Percentiles rank a stretch among this genome's conserved stretches.
phyloP scores from a whole-genome alignment of 441 rosid species.

The Pelargonium australe region DNA sequence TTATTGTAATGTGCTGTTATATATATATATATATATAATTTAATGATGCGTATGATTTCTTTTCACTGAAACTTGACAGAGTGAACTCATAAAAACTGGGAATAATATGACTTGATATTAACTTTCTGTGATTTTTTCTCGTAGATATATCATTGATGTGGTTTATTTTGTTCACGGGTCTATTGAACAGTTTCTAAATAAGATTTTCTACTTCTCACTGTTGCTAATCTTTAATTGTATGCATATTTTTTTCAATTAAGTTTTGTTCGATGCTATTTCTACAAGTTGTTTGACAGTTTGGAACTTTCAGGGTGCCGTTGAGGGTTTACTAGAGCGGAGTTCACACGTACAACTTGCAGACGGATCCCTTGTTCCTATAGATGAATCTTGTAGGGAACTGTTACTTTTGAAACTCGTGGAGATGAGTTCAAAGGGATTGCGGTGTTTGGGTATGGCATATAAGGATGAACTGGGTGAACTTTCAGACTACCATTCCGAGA shows the following conservation, averaged over 20 bases:
- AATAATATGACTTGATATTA: constrained; percentile 23
- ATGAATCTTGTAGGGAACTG: constrained; percentile 25
- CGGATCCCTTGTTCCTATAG: constrained; percentile 37
- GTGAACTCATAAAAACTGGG: no score
- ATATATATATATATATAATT: no score
- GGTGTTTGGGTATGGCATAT: constrained; percentile 45
- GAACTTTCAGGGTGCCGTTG: constrained; percentile 44
- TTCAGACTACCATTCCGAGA: constrained; percentile 38
- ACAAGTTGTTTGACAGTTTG: not conserved
- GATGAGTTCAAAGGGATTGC: constrained; percentile 37
- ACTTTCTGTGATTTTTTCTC: constrained; percentile 45
- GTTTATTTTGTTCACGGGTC: constrained; percentile 17
- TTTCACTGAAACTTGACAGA: no score
- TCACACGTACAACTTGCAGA: constrained; percentile 38
- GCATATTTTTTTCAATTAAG: not conserved
- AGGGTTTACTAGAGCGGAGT: constrained; percentile 41
- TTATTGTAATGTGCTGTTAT: no score
- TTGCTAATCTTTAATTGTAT: no score
- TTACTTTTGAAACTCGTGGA: constrained; percentile 25
- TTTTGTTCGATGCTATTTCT: not conserved
- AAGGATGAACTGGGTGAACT: constrained; percentile 39
- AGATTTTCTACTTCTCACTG: not conserved
- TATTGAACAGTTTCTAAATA: not conserved
- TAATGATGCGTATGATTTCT: no score
- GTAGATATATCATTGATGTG: constrained; percentile 46